A percentile compares a stretch with the other conserved stretches of the same genome.
phyloP scores from a whole-genome alignment of 2,329 filamentous ascomycete species.

The Botrytis aclada region DNA sequence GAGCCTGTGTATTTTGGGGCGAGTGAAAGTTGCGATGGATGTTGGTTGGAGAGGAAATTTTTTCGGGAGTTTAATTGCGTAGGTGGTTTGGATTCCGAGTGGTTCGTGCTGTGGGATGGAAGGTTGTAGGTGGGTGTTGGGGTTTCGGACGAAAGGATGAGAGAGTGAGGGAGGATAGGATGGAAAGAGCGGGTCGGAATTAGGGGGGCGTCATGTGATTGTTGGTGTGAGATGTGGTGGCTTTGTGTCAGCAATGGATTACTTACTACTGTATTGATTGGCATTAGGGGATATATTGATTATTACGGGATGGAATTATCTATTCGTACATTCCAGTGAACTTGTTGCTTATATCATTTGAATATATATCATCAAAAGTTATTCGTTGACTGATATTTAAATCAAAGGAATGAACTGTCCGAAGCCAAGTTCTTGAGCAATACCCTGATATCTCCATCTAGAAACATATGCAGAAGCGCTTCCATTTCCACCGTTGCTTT shows the following conservation, averaged over 20 bases:
- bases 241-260: background rate
- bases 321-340: background rate
- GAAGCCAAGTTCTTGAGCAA: no score
- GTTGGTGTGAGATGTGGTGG: background rate
- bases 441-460: no score
- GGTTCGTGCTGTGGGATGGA: background rate
- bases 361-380: background rate
- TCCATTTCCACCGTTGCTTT: no score
- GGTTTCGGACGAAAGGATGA: background rate
- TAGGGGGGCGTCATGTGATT: background rate
- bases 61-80: background rate
- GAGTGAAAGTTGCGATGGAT: background rate
- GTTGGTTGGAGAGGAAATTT: background rate
- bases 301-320: background rate
- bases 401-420: no score
- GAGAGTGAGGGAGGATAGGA: background rate
- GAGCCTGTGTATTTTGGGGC: background rate
- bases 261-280: background rate
- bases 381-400: no score
- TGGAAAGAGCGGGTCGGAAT: background rate
- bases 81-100: background rate
- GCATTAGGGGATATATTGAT: background rate
- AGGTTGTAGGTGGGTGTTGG: no score
- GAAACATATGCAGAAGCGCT: no score
- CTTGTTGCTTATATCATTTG: background rate